Base-by-base conservation (phyloP, 73 alveolate genomes). In the Paramecium pentaurelia region DNA sequence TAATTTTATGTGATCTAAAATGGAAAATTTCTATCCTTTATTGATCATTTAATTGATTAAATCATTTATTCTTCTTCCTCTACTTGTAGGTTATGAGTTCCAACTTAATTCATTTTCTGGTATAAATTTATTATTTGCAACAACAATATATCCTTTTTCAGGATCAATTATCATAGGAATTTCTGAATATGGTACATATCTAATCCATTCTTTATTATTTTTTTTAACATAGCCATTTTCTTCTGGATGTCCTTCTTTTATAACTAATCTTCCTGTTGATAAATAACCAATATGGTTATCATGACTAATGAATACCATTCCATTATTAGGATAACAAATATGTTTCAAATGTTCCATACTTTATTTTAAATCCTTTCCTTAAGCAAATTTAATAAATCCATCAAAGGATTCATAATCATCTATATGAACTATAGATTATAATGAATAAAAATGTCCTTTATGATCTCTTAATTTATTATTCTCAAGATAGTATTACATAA, bases 241-340 rank as follows among this genome's bases (percentile, higher is more conserved):
- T 18, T 80, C 77, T 51, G 94, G 84, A 89, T 71, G 88, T 80
- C 91, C 91, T 6, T 77, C 60, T 40, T 54, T 89, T n/a, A 70
- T 71, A 0, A 83, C 92, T 71, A 71, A 51, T 89, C 91, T 89
- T 7, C 94, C 94, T 44, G 86, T 45, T 32, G 90, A 45, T 18
- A 71, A 14, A 71, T 89, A 89, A 16, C 92, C 94, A 27, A 89
- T 89, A 47, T 89, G 94, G 38, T 64, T 64, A 51, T 89, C 94
- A n/a, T 47, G 68, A 38, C 92, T 89, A 8, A 83, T 83, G 34
- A 71, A 68, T 71, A 89, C 88, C 68, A 89, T 25, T 60, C 77
- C 88, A 27, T 42, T 58, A 49, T 54, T 71, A 1, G 94, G 94
- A 71, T 77, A 64, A 51, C 89, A 45, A n/a, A 89, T 32, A 16